phyloP scores from a whole-genome alignment of 306 rosid species.

The Prunus padus region DNA sequence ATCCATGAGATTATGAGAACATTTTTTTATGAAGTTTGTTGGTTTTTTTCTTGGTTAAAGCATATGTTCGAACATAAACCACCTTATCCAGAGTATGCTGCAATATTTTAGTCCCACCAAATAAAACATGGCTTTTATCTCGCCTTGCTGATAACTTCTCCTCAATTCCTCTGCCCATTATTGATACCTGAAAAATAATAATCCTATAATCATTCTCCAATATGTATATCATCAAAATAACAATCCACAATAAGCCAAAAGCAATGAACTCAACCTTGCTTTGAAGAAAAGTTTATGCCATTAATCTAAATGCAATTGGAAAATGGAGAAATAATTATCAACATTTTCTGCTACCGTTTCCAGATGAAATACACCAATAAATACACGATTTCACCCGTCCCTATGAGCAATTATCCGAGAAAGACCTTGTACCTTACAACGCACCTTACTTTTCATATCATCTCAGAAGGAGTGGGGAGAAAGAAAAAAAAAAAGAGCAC shows the following conservation, averaged over 20 bases:
- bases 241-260: neutral
- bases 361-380: neutral
- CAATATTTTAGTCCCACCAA: constrained; percentile 96
- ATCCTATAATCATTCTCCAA: neutral
- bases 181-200: constrained; percentile 59
- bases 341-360: neutral
- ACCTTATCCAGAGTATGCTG: constrained; percentile 99
- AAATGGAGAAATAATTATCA: neutral
- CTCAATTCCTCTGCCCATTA: constrained; percentile 61
- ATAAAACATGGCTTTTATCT: constrained; percentile 86
- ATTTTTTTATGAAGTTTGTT: neutral
- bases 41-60: neutral
- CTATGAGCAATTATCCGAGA: neutral
- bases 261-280: neutral
- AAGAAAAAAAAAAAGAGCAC: neutral
- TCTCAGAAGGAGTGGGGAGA: neutral
- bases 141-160: constrained; percentile 80
- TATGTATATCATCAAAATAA: neutral
- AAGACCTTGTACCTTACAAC: neutral
- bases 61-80: constrained; percentile 4
- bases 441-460: neutral
- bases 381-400: too few relatives aligned
- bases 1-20: constrained; percentile 21
- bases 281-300: neutral
- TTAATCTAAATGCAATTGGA: neutral